These are phyloP conservation scores for Sphagnum tenellum DNA, from an alignment of 225 moss, liverwort and hornwort species.

Conservation along the genomic window DNA sequence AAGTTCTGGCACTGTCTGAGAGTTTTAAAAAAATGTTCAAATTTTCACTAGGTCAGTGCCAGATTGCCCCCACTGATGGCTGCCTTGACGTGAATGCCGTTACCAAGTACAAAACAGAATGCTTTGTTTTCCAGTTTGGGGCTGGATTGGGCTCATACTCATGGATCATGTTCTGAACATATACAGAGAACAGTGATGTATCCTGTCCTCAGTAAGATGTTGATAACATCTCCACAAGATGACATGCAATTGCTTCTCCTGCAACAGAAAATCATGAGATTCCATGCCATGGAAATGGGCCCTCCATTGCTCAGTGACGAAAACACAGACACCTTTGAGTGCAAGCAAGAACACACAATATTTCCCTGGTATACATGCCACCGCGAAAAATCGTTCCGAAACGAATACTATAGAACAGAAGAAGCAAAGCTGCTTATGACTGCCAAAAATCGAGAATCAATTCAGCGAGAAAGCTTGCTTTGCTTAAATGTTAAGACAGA, in stretches of 20 bases:
- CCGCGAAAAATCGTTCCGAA: conserved; percentile 17
- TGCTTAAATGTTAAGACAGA: too few species aligned
- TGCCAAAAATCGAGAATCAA: too few species aligned
- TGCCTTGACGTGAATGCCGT: conserved; percentile 85
- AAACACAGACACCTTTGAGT: too few species aligned
- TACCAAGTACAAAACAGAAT: conserved; percentile 85
- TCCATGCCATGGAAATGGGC: too few species aligned
- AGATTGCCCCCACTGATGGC: conserved; percentile 53
- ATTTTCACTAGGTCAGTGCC: conserved; percentile 84
- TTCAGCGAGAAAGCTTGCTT: too few species aligned
- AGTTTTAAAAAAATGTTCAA: conserved; percentile 64
- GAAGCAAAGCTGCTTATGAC: too few species aligned
- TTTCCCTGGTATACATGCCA: conserved; percentile 78
- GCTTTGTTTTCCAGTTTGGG: conserved; percentile 91
- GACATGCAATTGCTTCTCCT: conserved; percentile 82
- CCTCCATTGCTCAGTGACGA: too few species aligned
- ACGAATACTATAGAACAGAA: too few species aligned
- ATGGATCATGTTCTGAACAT: conserved; percentile 71
- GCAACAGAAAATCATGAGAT: conserved; percentile 1
- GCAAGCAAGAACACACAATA: too few species aligned
- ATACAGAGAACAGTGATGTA: conserved; percentile 75
- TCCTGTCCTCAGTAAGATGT: conserved; percentile 81
- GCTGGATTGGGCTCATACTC: conserved; percentile 65
- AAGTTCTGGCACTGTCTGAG: conserved; percentile 84
- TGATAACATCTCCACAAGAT: conserved; percentile 89